Base-by-base conservation (phyloP, 768 basidiomycete species). In the Boletus sensibilis region DNA sequence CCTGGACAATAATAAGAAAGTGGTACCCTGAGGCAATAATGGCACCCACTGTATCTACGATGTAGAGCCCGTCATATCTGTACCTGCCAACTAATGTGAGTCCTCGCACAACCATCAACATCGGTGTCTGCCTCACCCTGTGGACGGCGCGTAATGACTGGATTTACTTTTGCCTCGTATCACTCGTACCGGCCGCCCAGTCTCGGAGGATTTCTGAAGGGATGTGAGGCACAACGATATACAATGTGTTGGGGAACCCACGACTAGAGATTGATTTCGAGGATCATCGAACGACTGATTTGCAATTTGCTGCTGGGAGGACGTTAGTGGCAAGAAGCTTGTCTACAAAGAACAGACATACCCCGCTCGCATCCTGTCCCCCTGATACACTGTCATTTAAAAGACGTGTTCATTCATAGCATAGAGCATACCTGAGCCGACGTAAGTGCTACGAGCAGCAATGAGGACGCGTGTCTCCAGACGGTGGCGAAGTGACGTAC, bases 111-210 rank as follows among this genome's bases (percentile, higher is more conserved):
- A 23, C 38, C 7, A 31, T 27, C 18, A 10, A 46, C 9, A 20
- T 31, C 13, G 16, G 7, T 11, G 18, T 1, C 23, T 40, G 25
- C 23, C 64, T 59, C 40, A 73, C 72, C 70, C 72, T 20, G 20
- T 12, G 1, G 20, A 0, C 0, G 70, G 70, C 5, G 72, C 40
- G 35, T 67, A 72, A 48, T 18, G 25, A 37, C 43, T 68, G 1
- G n/a, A 4, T 0, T 31, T 12, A 20, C 44, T 64, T 25, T 23
- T 62, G 23, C 76, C 76, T n/a, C 77, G 67, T 29, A 76, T 42
- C 12, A 78, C 76, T 41, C 76, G 71, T 1, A 78, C 74, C 0
- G 75, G 76, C 18, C 62, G 64, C 33, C 55, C 63, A 1, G 65
- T 75, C 18, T 52, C 0, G 20, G 2, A 51, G 5, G 77, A 76